Percentiles rank a stretch among this genome's conserved stretches.
These are phyloP conservation scores for Drosera capensis DNA, from an alignment of 148 eudicot species.

Conservation along the genomic window DNA sequence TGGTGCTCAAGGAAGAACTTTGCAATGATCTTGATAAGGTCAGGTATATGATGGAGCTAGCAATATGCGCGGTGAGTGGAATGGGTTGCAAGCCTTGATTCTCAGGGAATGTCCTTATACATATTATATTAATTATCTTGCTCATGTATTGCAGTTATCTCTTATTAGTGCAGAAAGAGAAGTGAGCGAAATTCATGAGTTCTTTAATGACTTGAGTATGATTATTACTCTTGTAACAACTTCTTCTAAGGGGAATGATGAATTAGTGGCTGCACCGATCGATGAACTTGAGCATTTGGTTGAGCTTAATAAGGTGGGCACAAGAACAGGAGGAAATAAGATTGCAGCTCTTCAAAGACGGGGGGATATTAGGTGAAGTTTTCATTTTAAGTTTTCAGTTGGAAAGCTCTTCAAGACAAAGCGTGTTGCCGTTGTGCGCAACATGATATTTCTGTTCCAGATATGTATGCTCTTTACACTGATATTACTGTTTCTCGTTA, in stretches of 20 bases:
- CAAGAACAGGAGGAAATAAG: neutral
- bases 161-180: too few species aligned
- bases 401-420: neutral
- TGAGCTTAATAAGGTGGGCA: neutral
- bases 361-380: neutral
- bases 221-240: conserved; percentile 1
- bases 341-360: neutral
- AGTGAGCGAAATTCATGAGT: neutral
- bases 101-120: conserved; percentile 4
- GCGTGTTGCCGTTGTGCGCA: too few species aligned
- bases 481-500: too few species aligned
- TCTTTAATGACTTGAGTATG: neutral
- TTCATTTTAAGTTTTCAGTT: too few species aligned
- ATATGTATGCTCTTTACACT: neutral
- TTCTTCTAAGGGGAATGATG: conserved; percentile 1
- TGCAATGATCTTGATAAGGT: conserved; percentile 3
- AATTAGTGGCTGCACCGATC: neutral
- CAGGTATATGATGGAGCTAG: conserved; percentile 13
- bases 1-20: neutral
- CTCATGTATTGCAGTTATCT: conserved; percentile 2
- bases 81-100: conserved; percentile 12
- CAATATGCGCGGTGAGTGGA: conserved; percentile 7
- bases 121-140: conserved; percentile 8
- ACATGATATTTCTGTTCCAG: neutral
- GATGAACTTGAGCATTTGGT: neutral